These are phyloP conservation scores for Trichoderma sp. DNA, from an alignment of 2,329 filamentous ascomycete species.

Conservation along the genomic window DNA sequence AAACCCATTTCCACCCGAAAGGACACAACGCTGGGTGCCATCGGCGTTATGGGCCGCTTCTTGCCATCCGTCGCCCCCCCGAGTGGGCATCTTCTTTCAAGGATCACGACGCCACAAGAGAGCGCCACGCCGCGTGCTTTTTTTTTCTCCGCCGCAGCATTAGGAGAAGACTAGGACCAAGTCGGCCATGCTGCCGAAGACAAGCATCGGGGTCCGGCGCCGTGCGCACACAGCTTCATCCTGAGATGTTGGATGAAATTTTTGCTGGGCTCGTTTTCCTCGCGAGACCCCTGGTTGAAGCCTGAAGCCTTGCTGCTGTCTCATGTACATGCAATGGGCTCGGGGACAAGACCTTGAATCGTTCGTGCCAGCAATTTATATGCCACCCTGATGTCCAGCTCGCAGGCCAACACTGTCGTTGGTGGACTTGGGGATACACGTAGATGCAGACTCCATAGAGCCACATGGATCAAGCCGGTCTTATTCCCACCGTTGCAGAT, in stretches of 20 bases:
- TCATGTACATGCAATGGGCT: slow-evolving; percentile 1
- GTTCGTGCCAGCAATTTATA: not conserved
- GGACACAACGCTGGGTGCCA: not conserved
- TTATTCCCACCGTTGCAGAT: not conserved
- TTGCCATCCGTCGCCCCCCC: not conserved
- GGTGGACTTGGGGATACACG: not conserved
- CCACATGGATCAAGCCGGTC: not conserved
- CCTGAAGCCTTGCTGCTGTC: not conserved
- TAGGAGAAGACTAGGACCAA: not conserved
- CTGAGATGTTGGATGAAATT: not conserved
- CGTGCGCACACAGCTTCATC: not conserved
- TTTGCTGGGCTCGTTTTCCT: slow-evolving; percentile 1
- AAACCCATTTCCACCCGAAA: slow-evolving; percentile 5
- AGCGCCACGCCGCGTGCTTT: slow-evolving; percentile 8
- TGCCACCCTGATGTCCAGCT: not conserved
- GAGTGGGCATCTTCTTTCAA: slow-evolving; percentile 1
- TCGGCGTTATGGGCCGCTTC: slow-evolving; percentile 14
- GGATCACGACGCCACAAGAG: slow-evolving; percentile 4
- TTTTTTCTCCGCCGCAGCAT: slow-evolving; percentile 8
- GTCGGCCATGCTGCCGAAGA: slow-evolving; percentile 13
- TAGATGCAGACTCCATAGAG: not conserved
- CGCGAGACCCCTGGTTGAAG: not conserved
- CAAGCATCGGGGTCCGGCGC: not conserved
- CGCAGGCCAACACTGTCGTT: not conserved
- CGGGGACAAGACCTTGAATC: not conserved